These are phyloP conservation scores for Hypoxylon perforatum DNA, from an alignment of 495 filamentous ascomycete genomes.

Conservation along the genomic window DNA sequence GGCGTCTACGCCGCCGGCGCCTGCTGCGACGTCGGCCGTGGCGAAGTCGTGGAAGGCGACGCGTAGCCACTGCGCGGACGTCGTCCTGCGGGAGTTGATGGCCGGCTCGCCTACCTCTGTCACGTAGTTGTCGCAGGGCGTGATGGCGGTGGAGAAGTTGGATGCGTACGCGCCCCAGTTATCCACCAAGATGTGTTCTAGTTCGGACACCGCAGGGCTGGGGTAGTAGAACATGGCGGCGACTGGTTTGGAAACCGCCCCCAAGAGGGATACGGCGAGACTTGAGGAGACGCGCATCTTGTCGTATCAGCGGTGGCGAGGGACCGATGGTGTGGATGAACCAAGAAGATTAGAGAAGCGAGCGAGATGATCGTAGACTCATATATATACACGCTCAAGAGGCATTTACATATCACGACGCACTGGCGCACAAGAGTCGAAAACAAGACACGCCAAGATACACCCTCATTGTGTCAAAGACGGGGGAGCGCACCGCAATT, in stretches of 20 bases:
- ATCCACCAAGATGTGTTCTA: conserved; percentile 51
- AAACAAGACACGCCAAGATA: conserved; percentile 14
- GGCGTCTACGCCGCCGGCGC: conserved; percentile 61
- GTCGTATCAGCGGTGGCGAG: background rate
- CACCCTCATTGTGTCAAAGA: conserved; percentile 16
- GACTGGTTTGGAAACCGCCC: background rate
- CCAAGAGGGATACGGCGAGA: conserved; percentile 7
- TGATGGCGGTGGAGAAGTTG: conserved; percentile 48
- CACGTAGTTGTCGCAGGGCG: conserved; percentile 47
- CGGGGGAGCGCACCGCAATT: conserved; percentile 10
- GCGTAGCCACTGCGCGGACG: conserved; percentile 63
- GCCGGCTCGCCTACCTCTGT: conserved; percentile 46
- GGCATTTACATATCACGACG: background rate
- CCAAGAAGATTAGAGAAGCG: background rate
- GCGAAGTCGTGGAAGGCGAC: conserved; percentile 66
- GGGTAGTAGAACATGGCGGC: conserved; percentile 49
- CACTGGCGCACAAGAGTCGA: conserved; percentile 2
- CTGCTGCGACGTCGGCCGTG: conserved; percentile 54
- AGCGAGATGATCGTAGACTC: background rate
- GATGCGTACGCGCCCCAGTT: conserved; percentile 47
- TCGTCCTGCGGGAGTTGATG: conserved; percentile 53
- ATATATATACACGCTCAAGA: background rate
- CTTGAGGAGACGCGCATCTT: conserved; percentile 22
- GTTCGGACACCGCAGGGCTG: conserved; percentile 31
- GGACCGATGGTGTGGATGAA: background rate